phyloP scores from a whole-genome alignment of 2,329 filamentous ascomycete species.

The Hypoxylon sp. region DNA sequence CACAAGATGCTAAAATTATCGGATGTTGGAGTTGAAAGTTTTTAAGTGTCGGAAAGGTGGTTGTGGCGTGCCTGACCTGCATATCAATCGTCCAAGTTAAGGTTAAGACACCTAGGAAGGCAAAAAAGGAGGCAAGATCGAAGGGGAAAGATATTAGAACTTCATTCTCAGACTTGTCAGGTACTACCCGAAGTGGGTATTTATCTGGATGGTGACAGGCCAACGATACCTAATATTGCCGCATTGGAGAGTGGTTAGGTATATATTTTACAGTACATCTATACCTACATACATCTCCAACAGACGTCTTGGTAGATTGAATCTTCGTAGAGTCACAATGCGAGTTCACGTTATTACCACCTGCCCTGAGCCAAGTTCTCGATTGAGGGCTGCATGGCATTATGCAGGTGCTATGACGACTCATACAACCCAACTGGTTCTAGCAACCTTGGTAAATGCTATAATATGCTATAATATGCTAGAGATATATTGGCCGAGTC shows the following conservation, averaged over 20 bases:
- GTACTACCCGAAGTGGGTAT: slow-evolving; percentile 28
- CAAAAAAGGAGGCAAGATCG: slow-evolving; percentile 7
- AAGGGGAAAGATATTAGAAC: background rate
- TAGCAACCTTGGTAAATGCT: slow-evolving; percentile 20
- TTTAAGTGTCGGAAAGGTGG: slow-evolving; percentile 17
- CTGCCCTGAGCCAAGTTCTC: slow-evolving; percentile 24
- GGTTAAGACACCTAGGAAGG: slow-evolving; percentile 11
- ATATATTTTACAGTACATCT: slow-evolving; percentile 11
- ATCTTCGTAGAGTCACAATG: slow-evolving; percentile 17
- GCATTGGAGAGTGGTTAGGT: background rate
- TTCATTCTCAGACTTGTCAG: slow-evolving; percentile 14
- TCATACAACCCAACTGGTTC: slow-evolving; percentile 33
- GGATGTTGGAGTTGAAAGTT: slow-evolving; percentile 3
- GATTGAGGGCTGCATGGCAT: slow-evolving; percentile 36
- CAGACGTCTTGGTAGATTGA: slow-evolving; percentile 18
- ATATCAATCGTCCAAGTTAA: slow-evolving; percentile 22
- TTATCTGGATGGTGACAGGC: slow-evolving; percentile 10
- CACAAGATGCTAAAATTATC: slow-evolving; percentile 7
- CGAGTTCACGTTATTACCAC: slow-evolving; percentile 4
- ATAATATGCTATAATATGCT: too few species aligned
- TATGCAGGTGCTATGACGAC: slow-evolving; percentile 43
- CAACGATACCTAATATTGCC: slow-evolving; percentile 7
- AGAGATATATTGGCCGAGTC: slow-evolving; percentile 10
- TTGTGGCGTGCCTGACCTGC: slow-evolving; percentile 22
- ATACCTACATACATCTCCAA: slow-evolving; percentile 14